Base-by-base conservation (phyloP, 1,139 yeast genomes). In the Hansenula sp. region DNA sequence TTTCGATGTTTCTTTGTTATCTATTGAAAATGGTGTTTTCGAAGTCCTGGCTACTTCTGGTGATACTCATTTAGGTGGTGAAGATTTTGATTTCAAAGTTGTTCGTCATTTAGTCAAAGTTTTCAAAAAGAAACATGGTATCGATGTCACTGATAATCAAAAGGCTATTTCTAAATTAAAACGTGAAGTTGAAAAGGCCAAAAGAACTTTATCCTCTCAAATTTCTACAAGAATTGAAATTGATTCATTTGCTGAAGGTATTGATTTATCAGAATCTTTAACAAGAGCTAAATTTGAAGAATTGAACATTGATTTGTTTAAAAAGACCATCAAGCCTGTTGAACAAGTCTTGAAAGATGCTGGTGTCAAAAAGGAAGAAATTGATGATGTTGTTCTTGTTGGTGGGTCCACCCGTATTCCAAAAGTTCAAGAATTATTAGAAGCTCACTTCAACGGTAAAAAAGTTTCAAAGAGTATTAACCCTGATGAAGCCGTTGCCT, bases 1-100 rank as follows among this genome's bases (percentile, higher is more conserved):
- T 68, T 91, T 91, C 74, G 98, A 91, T 89, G 97, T 91, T 55
- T 93, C 98, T 44, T 79, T 91, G 60, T 80, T 91, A 72, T 83
- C 91, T 72, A 89, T 93, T 69, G 95, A 91, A 68, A 96, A 90
- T 69, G 99, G 99, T 82, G 93, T 93, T 69, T 93, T 93, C 79
- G 94, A 93, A 71, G 99, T 93, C 67, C 88, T 91, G 83, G 95
- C 99, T 64, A 93, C 99, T 64, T 96, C 98, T 68, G 99, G 99
- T 89, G 98, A 93, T 76, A 93, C 99, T 63, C 72, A 67, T 59
- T 66, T 67, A 62, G 72, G 72, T 66, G 84, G 84, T 76, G 82
- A 79, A 71, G 94, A 85, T 71, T 85, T 85, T 67, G 94, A 85
- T 72, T 81, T 84, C 75, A 81, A 86, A 74, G 74, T 85, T 66